phyloP scores from a whole-genome alignment of 148 eudicot genomes.

The Tetragonia tetragonoides region DNA sequence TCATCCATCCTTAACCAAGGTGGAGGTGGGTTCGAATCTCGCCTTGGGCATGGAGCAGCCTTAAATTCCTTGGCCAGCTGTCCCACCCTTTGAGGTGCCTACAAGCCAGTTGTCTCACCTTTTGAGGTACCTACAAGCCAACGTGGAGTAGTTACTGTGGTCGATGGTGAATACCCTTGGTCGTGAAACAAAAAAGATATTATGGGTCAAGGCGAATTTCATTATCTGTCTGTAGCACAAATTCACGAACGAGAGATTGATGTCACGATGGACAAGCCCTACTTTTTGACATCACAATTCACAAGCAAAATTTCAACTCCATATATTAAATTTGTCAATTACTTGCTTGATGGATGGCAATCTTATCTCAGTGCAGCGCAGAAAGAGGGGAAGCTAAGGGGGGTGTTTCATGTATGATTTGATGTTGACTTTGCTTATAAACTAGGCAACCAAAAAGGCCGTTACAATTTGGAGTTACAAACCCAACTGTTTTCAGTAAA shows the following conservation, averaged over 20 bases:
- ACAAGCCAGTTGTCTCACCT: too few relatives aligned
- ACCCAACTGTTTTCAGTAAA: not conserved
- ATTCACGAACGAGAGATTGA: not conserved
- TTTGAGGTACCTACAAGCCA: too few relatives aligned
- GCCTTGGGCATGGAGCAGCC: too few relatives aligned
- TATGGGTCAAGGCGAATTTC: too few relatives aligned
- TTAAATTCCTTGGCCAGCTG: too few relatives aligned
- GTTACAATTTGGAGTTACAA: not conserved
- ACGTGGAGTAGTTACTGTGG: too few relatives aligned
- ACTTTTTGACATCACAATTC: not conserved
- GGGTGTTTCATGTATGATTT: not conserved
- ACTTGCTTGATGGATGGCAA: slow-evolving; percentile 8
- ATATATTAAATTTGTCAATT: not conserved
- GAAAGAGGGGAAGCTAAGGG: slow-evolving; percentile 1
- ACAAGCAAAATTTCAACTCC: slow-evolving; percentile 4
- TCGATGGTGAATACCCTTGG: too few relatives aligned
- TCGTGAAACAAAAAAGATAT: too few relatives aligned
- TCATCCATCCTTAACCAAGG: too few relatives aligned
- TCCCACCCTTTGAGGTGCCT: too few relatives aligned
- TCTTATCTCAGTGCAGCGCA: slow-evolving; percentile 2
- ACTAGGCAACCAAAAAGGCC: not conserved
- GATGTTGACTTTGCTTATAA: slow-evolving; percentile 9
- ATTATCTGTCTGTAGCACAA: too few relatives aligned
- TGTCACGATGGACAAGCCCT: not conserved
- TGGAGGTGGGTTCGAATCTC: too few relatives aligned